Base-by-base conservation (phyloP, 768 basidiomycete genomes). In the Lactarius indigo region DNA sequence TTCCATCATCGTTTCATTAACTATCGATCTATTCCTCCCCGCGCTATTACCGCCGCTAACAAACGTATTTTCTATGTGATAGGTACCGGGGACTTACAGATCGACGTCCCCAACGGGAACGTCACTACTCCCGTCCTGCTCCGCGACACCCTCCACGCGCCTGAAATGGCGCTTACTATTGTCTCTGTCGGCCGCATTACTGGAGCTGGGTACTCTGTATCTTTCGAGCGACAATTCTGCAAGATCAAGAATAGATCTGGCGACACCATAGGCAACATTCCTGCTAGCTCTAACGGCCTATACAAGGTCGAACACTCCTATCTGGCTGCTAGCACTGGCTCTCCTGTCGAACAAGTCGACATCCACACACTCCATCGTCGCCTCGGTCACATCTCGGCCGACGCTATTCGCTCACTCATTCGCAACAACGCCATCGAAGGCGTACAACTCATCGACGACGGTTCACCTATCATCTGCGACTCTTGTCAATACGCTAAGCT, bases 41-140 rank as follows among this genome's bases (percentile, higher is more conserved):
- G 57, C 18, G 1, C 42, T 2, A 44, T 44, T 8, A 44, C 7
- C 1, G 42, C 42, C 9, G 42, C 42, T 44, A 26, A 72, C 57
- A 65, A 66, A 8, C 57, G 41, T 9, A 54, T 35, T 30, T 73
- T 73, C 59, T 59, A 70, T 47, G 71, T 37, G n/a, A n/a, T n/a
- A n/a, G n/a, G n/a, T n/a, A n/a, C n/a, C n/a, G n/a, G n/a, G n/a
- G n/a, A n/a, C n/a, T n/a, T n/a, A n/a, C n/a, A n/a, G n/a, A n/a
- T n/a, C n/a, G n/a, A n/a, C n/a, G n/a, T n/a, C n/a, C n/a, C 62
- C 0, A 57, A 63, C 28, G 58, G 62, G 7, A 28, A 57, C 18
- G 3, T 35, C 5, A 33, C 61, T 2, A 47, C 64, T 5, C 35
- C 57, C 0, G 33, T 69, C 47, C 57, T 63, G 9, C 64, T 72